Conservation (phyloP, 495 filamentous ascomycete genomes). For the Penicillium ochrochloron region DNA sequence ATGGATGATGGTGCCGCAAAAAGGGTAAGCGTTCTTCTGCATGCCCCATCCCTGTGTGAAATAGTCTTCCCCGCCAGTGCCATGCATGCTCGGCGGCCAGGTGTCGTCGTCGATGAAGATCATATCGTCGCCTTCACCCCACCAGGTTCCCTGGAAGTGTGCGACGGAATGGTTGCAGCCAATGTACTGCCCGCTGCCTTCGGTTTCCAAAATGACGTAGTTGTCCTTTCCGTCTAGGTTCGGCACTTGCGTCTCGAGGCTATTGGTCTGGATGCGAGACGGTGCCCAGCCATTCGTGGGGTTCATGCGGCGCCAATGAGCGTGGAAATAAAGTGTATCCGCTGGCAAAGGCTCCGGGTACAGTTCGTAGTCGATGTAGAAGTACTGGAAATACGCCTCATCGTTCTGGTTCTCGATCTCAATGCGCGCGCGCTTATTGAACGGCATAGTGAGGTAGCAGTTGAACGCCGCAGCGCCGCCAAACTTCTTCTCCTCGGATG, state of each 20-base stretch:
- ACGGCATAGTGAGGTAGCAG: constrained; percentile 30
- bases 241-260: not conserved
- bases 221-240: not conserved
- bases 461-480: constrained; percentile 30
- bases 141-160: constrained; percentile 32
- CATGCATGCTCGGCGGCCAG: constrained; percentile 32
- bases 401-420: constrained; percentile 29
- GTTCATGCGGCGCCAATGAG: constrained; percentile 32
- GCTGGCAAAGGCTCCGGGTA: constrained; percentile 25
- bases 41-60: constrained; percentile 1
- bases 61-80: constrained; percentile 29
- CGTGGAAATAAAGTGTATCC: constrained; percentile 32
- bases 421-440: constrained; percentile 29
- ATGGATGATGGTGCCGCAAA: constrained; percentile 30
- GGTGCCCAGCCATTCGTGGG: constrained; percentile 32
- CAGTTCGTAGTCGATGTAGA: constrained; percentile 34
- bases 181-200: constrained; percentile 26
- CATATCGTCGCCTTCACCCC: constrained; percentile 35
- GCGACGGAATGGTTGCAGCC: constrained; percentile 32
- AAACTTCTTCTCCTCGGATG: constrained; percentile 30
- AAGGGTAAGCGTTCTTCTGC: constrained; percentile 26
- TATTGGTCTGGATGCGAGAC: constrained; percentile 1
- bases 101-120: constrained; percentile 36
- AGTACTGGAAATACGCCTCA: constrained; percentile 30
- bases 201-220: constrained; percentile 22